A percentile compares a stretch with the other conserved stretches of the same genome.
These are phyloP conservation scores for Sicyos edulis DNA, from an alignment of 306 rosid genomes.

Conservation along the genomic window DNA sequence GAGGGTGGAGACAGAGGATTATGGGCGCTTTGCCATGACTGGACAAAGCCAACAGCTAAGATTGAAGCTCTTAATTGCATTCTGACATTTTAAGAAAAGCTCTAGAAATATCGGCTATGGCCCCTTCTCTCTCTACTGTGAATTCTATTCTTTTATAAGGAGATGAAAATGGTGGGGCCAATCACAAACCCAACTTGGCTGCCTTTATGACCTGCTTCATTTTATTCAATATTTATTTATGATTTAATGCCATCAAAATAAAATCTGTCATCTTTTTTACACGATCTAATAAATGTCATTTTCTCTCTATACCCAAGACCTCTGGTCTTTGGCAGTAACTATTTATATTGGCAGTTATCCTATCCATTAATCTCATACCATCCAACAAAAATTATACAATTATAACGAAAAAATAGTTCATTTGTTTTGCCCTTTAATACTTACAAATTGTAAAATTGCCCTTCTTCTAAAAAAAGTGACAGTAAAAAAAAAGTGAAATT, in stretches of 20 bases:
- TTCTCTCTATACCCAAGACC: no score
- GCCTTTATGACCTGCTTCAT: neutral
- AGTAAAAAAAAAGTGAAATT: no score
- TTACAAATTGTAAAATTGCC: no score
- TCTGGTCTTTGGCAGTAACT: no score
- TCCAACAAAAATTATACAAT: no score
- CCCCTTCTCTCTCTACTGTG: neutral
- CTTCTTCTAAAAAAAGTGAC: no score
- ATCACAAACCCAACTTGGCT: neutral
- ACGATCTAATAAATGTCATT: no score
- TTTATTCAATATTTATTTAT: neutral
- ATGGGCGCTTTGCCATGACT: constrained; percentile 49
- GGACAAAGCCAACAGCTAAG: constrained; percentile 42
- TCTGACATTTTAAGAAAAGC: constrained; percentile 27
- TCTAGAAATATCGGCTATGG: constrained; percentile 22
- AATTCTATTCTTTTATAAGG: neutral
- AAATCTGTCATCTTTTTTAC: no score
- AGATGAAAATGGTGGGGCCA: neutral
- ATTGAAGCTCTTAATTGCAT: constrained; percentile 27
- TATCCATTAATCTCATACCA: no score
- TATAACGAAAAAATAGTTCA: no score
- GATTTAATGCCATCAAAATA: neutral
- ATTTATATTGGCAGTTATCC: no score
- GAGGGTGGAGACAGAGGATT: constrained; percentile 36
- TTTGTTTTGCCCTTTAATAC: no score